Base-by-base conservation (phyloP, 257 asterid genomes). In the Datura wrightii region DNA sequence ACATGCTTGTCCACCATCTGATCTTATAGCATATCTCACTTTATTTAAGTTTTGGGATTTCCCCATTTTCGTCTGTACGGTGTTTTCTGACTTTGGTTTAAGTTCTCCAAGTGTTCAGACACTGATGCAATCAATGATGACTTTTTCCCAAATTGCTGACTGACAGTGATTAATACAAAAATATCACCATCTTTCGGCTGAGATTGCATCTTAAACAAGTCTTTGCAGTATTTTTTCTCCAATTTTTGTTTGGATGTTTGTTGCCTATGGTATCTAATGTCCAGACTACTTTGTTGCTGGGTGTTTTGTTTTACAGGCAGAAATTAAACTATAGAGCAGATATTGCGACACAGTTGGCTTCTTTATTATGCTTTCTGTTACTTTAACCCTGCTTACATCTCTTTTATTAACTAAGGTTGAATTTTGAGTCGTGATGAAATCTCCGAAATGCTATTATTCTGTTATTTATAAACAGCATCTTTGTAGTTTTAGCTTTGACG, bases 111-210 rank as follows among this genome's bases (percentile, higher is more conserved):
- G 84, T 42, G 46, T 80, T 24, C 31, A 24, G 7, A 39, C 5
- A 34, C 18, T 58, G 34, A 34, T 6, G 3, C 7, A 34, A 18
- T 18, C 7, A 34, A 58, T 58, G 95, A 92, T 92, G 94, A 87
- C 72, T 5, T 84, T 50, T 71, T 14, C 41, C 60, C 79, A 19
- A 9, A 2, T 80, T 11, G 36, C 89, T 93, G 96, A 92, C 65
- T 80, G 82, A 13, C 46, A 42, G 89, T 92, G 95, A 91, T 94
- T 90, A 89, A 85, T 48, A 7, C 71, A 87, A 86, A 65, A 85
- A 72, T 41, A 74, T 90, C 97, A 94, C 95, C 93, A 94, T 93
- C 96, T 93, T 93, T 94, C 92, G 94, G 84, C 94, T 94, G 98
- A 89, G 97, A 89, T 90, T 92, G 96, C 91, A 52, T 41, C 9